These are phyloP conservation scores for Candolleomyces eurysporus DNA, from an alignment of 768 basidiomycete genomes.

Conservation along the genomic window DNA sequence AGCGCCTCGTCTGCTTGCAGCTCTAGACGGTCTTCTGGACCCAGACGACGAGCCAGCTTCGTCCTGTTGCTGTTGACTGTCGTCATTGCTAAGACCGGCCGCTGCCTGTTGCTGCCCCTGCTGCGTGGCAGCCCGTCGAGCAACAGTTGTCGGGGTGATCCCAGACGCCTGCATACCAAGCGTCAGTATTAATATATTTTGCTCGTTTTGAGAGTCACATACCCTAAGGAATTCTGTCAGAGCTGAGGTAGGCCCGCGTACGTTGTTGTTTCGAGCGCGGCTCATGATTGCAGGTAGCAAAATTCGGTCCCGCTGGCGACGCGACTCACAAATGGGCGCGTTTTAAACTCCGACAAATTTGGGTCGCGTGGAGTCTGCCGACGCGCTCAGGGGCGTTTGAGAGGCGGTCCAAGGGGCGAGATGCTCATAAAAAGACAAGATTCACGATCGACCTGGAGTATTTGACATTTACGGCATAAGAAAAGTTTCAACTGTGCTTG, in stretches of 20 bases:
- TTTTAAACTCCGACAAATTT: neutral
- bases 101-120: slow-evolving; percentile 25
- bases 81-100: slow-evolving; percentile 42
- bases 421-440: too few relatives aligned
- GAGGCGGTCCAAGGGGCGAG: too few relatives aligned
- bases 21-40: slow-evolving; percentile 16
- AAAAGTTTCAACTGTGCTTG: too few relatives aligned
- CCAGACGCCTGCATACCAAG: slow-evolving; percentile 37
- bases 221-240: slow-evolving; percentile 80
- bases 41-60: slow-evolving; percentile 13
- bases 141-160: slow-evolving; percentile 47
- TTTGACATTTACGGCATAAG: too few relatives aligned
- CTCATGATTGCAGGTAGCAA: slow-evolving; percentile 6
- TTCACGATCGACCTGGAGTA: too few relatives aligned
- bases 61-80: slow-evolving; percentile 9
- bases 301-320: slow-evolving; percentile 1
- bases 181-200: neutral
- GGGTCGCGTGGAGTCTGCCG: too few relatives aligned
- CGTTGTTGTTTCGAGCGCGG: slow-evolving; percentile 41
- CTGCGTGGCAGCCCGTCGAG: slow-evolving; percentile 35
- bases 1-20: slow-evolving; percentile 11
- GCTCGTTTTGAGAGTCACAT: neutral
- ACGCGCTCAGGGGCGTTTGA: too few relatives aligned
- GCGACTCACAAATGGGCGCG: neutral
- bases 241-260: slow-evolving; percentile 81